Base-by-base conservation (phyloP, 2,329 filamentous ascomycete species). In the Ophiostoma fasciatum region DNA sequence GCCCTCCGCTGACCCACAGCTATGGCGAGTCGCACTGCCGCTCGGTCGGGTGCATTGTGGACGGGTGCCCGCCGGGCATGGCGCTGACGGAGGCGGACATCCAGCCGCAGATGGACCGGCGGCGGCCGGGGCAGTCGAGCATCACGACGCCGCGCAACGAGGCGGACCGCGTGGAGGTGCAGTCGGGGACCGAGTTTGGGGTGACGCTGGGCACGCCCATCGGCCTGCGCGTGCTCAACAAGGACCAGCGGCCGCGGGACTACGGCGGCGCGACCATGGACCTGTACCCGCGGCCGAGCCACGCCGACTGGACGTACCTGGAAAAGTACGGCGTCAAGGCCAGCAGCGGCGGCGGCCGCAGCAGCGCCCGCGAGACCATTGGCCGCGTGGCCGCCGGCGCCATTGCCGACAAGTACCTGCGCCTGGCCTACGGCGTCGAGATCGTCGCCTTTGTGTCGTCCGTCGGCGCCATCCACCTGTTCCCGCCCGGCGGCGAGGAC, bases 251-350 rank as follows among this genome's bases (percentile, higher is more conserved):
- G 44, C 88, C 87, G 26, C 77, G 83, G 54, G 90, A 98, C 64
- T 96, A 96, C 60, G 82, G 82, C 38, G 73, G 75, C 60, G 72
- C 74, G 54, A 94, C 87, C 21, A 94, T 94, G 74, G 83, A 96
- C 59, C 62, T 76, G 43, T 96, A 80, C 68, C 90, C 90, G 5
- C 73, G 90, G 35, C 90, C 88, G 25, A 84, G 77, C 54, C 90
- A 96, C 60, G 88, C 90, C 41, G 88, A 96, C 61, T 94, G 81
- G 74, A 96, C 90, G 42, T 96, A 96, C 62, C 68, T 94, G 42
- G 82, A 94, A 58, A 96, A 96, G 63, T 98, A 98, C 57, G 88
- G 88, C 39, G 77, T 92, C 48, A 92, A 92, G 65, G 85, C 90
- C 26, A 82, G 75, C 55, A 85, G 78, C 42, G 88, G 90, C 40